Conservation (phyloP, 441 rosid species). For the Macaranga tanarius region DNA sequence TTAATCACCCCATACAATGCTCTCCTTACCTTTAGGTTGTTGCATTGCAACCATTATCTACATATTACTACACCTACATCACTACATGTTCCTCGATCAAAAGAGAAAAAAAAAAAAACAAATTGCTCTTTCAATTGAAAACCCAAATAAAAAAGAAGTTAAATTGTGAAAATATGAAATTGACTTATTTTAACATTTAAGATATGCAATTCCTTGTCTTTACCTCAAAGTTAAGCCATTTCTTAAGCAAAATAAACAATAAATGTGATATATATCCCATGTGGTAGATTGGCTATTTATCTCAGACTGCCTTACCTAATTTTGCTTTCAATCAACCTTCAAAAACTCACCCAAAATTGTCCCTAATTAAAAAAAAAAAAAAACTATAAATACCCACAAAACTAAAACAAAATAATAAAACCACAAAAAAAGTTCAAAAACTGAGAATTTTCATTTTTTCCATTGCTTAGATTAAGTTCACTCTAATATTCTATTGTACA, state of each 20-base stretch:
- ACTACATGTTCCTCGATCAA: not conserved
- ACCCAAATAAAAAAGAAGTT: not conserved
- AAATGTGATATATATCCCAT: not conserved
- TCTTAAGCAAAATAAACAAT: conserved; percentile 13
- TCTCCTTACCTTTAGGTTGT: not conserved
- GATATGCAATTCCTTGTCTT: conserved; percentile 32
- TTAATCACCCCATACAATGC: conserved; percentile 1
- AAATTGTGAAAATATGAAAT: conserved; percentile 1
- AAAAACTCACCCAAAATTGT: not conserved
- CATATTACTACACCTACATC: not conserved
- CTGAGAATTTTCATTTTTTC: conserved; percentile 10
- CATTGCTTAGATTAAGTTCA: conserved; percentile 21
- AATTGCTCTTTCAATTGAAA: conserved; percentile 2
- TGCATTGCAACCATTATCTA: conserved; percentile 8
- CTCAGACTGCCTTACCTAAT: conserved; percentile 31
- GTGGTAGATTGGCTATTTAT: conserved; percentile 32
- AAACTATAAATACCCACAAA: too few relatives aligned
- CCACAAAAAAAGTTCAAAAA: too few relatives aligned
- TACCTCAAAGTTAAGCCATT: conserved; percentile 38
- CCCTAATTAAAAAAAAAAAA: not conserved
- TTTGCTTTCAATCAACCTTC: conserved; percentile 8
- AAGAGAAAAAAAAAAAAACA: too few relatives aligned
- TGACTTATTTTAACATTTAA: conserved; percentile 28
- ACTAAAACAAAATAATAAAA: too few relatives aligned
- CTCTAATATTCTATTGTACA: conserved; percentile 17